These are phyloP conservation scores for Kwoniella pini DNA, from an alignment of 768 basidiomycete genomes.

Conservation along the genomic window DNA sequence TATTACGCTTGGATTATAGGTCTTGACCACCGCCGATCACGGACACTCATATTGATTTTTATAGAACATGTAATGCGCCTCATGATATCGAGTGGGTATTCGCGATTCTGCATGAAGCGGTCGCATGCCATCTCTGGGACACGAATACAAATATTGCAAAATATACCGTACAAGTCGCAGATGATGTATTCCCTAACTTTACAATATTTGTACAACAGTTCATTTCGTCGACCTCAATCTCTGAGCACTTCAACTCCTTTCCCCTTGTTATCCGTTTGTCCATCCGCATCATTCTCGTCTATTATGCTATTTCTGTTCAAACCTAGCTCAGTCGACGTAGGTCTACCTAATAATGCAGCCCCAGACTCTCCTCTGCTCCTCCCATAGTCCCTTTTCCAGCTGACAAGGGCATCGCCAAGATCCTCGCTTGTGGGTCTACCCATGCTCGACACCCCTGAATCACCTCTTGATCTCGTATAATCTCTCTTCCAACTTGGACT, in stretches of 20 bases:
- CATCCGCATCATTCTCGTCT: not conserved
- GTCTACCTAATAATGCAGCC: constrained; percentile 43
- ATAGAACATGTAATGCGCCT: too few relatives aligned
- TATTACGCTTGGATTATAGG: too few relatives aligned
- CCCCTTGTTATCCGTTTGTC: not conserved
- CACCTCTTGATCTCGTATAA: constrained; percentile 29
- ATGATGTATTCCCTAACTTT: too few relatives aligned
- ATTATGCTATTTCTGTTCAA: constrained; percentile 1
- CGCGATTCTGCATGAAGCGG: too few relatives aligned
- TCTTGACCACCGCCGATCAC: too few relatives aligned
- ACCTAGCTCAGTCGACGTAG: constrained; percentile 14
- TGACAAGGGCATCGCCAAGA: constrained; percentile 5
- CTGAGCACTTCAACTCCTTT: not conserved
- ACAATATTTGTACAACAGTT: too few relatives aligned
- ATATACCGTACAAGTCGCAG: too few relatives aligned
- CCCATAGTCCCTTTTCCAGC: constrained; percentile 23
- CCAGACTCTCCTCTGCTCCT: constrained; percentile 37
- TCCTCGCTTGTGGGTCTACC: constrained; percentile 25
- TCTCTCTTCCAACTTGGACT: constrained; percentile 19
- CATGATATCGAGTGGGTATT: too few relatives aligned
- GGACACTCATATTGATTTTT: too few relatives aligned
- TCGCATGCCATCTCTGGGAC: too few relatives aligned
- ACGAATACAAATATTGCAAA: too few relatives aligned
- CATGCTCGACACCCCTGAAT: constrained; percentile 41
- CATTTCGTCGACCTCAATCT: not conserved